Evolutionary conservation across 495 filamentous ascomycete genomes (phyloP), one percentile per base, ranked within the genome.

Genomic region (Aspergillus incahuasiensis): DNA sequence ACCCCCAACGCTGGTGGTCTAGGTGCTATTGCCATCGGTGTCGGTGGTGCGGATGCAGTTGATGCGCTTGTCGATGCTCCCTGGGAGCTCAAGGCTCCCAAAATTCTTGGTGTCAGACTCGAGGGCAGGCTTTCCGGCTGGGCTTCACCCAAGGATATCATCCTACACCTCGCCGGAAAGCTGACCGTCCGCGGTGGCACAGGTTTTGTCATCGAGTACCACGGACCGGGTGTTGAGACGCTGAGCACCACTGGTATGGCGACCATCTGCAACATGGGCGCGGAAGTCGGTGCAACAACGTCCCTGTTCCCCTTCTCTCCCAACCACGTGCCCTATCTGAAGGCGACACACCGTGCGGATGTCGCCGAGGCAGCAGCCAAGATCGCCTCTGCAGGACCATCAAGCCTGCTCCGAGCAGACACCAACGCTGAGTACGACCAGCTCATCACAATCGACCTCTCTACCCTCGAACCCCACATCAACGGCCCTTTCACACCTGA

Each of bases 401-500:
- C 51, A 7, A 63, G 58, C 47, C 60, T 66, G 18, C 76, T 96
- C 46, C 72, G 73, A 39, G 89, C 94, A 35, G 94, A 96, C 74
- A 86, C 89, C 55, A 82, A 87, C 61, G 91, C 90, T 57, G 84
- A 97, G 77, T 98, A 97, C 74, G 94, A 98, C 71, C 86, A 98
- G 77, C 75, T 97, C 59, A 84, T 98, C 63, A 92, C 97, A 78
- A 86, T 98, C 76, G 92, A 98, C 79, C 84, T 98, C 35, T 86
- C 81, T 49, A 87, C 94, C 74, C 87, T 98, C 43, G 94, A 98
- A 81, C 94, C 94, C 35, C 90, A 98, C 74, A 90, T 98, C 79
- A 98, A 98, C 79, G 94, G 94, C 63, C 94, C 94, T 52, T 98
- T 98, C 85, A 98, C 94, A n/a, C 94, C 94, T 56, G 94, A 98